Conservation (phyloP, 768 basidiomycete species). For the Leccinum barrowsii region DNA sequence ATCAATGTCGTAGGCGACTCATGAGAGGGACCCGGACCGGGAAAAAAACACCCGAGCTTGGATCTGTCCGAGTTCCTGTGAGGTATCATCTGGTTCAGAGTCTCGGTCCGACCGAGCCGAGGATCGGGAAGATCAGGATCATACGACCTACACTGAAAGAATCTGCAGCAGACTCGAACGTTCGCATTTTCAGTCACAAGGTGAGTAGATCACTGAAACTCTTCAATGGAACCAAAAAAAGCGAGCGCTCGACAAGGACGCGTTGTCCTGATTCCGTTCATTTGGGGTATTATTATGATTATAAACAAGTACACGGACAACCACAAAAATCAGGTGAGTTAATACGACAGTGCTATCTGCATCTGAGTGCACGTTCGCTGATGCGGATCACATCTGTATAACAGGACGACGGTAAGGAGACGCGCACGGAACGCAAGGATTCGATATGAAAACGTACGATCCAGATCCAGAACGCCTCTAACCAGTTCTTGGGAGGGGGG, state of each 20-base stretch:
- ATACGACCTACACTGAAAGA: background rate
- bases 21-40: background rate
- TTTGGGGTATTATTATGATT: background rate
- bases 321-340: background rate
- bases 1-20: background rate
- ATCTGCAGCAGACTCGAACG: background rate
- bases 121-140: too few relatives aligned
- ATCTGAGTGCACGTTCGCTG: background rate
- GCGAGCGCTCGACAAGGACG: background rate
- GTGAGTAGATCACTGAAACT: background rate
- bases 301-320: background rate
- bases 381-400: constrained; percentile 5
- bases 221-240: background rate
- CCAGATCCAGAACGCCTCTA: constrained; percentile 29
- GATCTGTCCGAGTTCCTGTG: too few relatives aligned
- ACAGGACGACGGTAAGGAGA: background rate
- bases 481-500: constrained; percentile 22
- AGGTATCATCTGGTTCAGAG: background rate
- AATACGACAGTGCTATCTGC: background rate
- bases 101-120: too few relatives aligned
- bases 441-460: constrained; percentile 15
- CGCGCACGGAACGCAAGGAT: background rate
- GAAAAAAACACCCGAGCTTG: background rate
- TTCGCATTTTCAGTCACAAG: background rate
- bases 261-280: background rate